Conservation (phyloP, 768 basidiomycete genomes). For the Lenzites betulinus region DNA sequence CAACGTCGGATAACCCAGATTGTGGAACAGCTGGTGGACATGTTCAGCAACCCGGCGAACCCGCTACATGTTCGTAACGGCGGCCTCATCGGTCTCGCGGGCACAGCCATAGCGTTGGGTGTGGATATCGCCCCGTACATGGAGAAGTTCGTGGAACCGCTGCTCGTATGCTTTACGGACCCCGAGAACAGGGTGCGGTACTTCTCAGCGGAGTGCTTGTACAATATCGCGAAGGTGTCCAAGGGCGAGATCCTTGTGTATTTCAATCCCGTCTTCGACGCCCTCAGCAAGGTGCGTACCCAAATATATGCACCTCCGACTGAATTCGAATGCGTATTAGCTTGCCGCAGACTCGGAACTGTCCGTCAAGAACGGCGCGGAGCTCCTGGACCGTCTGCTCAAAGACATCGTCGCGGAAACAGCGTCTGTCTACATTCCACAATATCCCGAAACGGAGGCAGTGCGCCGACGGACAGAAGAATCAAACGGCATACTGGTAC, state of each 20-base stretch:
- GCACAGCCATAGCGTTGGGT: slow-evolving; percentile 94
- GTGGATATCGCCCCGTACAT: slow-evolving; percentile 93
- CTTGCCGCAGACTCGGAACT: slow-evolving; percentile 94
- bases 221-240: slow-evolving; percentile 97
- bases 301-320: slow-evolving; percentile 14
- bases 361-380: slow-evolving; percentile 98
- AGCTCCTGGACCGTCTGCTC: slow-evolving; percentile 92
- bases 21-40: slow-evolving; percentile 91
- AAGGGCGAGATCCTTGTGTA: slow-evolving; percentile 96
- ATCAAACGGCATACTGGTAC: slow-evolving; percentile 58
- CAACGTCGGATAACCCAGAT: slow-evolving; percentile 81
- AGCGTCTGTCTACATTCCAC: slow-evolving; percentile 91
- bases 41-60: slow-evolving; percentile 84
- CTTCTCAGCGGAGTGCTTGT: slow-evolving; percentile 96
- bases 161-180: slow-evolving; percentile 91
- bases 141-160: slow-evolving; percentile 86
- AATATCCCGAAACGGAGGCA: slow-evolving; percentile 79
- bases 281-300: slow-evolving; percentile 83
- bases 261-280: slow-evolving; percentile 98
- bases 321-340: slow-evolving; percentile 42
- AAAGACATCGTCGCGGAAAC: slow-evolving; percentile 98
- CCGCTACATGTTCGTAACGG: slow-evolving; percentile 91
- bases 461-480: slow-evolving; percentile 42
- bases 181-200: slow-evolving; percentile 94
- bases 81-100: slow-evolving; percentile 93